phyloP scores from a whole-genome alignment of 2,329 filamentous ascomycete genomes.

The Colletotrichum camelliae region DNA sequence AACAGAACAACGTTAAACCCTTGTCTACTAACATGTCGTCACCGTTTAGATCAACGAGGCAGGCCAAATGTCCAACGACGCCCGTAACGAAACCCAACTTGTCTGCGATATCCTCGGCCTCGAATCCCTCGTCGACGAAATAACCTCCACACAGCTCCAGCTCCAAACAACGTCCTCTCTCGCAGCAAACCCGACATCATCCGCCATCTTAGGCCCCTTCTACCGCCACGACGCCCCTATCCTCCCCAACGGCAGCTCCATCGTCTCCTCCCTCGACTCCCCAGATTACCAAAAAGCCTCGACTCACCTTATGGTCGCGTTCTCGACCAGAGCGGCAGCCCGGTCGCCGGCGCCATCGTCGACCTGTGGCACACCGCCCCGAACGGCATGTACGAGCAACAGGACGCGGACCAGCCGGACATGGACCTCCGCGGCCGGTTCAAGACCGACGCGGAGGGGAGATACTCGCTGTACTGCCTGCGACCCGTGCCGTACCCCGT shows the following conservation, averaged over 20 bases:
- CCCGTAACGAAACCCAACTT: constrained; percentile 71
- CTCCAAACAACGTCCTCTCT: constrained; percentile 52
- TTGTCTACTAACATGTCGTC: neutral
- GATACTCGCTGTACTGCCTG: constrained; percentile 67
- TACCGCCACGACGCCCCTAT: constrained; percentile 68
- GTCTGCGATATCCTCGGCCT: constrained; percentile 72
- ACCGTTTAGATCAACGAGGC: constrained; percentile 61
- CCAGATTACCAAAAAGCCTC: constrained; percentile 46
- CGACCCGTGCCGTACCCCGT: constrained; percentile 63
- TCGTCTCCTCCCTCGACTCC: constrained; percentile 45
- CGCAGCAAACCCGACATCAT: constrained; percentile 54
- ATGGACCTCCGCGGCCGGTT: constrained; percentile 79
- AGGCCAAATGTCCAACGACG: constrained; percentile 66
- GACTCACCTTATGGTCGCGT: constrained; percentile 63
- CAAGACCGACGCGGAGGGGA: constrained; percentile 67
- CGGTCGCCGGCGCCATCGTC: constrained; percentile 59
- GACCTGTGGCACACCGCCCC: constrained; percentile 71
- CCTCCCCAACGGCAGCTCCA: constrained; percentile 62
- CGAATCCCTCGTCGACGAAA: constrained; percentile 69
- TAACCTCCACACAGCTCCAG: constrained; percentile 56
- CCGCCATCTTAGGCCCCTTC: constrained; percentile 73
- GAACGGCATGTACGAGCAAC: constrained; percentile 72
- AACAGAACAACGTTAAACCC: neutral
- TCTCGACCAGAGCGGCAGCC: constrained; percentile 57
- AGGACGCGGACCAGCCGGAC: constrained; percentile 72